Evolutionary conservation across 371 early-diverging fungal genomes (phyloP).

Genomic region (Mortierella sp.): DNA sequence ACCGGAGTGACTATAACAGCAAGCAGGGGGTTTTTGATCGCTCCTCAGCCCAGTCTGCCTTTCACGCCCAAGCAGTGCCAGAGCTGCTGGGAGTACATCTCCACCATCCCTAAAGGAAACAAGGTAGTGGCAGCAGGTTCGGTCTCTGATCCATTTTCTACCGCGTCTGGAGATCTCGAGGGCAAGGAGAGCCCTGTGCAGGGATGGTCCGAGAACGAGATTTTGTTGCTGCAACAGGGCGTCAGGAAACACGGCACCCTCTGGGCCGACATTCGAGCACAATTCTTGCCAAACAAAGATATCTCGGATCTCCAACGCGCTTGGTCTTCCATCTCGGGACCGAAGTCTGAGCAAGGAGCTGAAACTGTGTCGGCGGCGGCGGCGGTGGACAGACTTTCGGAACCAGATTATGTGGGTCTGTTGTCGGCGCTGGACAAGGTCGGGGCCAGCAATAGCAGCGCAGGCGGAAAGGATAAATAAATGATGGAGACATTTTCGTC

Average conservation of each 20-base stretch:
- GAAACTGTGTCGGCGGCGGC: neutral
- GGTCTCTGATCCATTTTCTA: neutral
- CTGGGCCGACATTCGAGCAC: slow-evolving; percentile 52
- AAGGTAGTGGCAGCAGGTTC: neutral
- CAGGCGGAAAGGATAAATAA: neutral
- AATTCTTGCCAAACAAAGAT: slow-evolving; percentile 38
- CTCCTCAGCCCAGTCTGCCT: neutral
- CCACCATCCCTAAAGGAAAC: neutral
- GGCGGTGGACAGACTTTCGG: slow-evolving; percentile 31
- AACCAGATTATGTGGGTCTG: slow-evolving; percentile 38
- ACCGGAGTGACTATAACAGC: neutral
- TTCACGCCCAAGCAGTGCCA: slow-evolving; percentile 33
- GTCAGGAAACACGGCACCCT: slow-evolving; percentile 35
- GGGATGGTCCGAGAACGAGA: slow-evolving; percentile 41
- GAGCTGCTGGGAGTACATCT: slow-evolving; percentile 36
- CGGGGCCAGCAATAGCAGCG: neutral
- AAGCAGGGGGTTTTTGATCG: neutral
- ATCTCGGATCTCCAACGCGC: slow-evolving; percentile 34
- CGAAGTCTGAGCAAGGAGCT: neutral
- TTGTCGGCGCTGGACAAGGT: slow-evolving; percentile 34
- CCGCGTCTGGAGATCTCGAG: neutral
- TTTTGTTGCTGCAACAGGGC: slow-evolving; percentile 35
- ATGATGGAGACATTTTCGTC: neutral
- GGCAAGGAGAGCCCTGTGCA: neutral
- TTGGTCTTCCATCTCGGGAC: slow-evolving; percentile 26